Evolutionary conservation across 306 rosid genomes (phyloP), one percentile per base, ranked within the genome.

Genomic region (Sicyos baderoa): DNA sequence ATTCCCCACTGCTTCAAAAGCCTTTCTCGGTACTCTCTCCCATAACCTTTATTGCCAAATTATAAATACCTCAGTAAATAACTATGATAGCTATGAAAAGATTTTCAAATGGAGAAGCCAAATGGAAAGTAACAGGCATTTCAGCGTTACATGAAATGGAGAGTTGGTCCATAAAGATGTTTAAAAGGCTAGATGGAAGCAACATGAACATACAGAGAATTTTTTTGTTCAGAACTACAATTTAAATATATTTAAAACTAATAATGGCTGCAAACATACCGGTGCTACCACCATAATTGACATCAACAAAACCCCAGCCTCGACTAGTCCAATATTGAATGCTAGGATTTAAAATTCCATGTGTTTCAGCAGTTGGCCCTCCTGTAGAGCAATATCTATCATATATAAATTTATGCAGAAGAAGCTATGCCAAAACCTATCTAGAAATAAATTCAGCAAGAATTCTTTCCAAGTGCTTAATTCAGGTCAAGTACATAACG

Each of bases 211-310:
- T 25, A 25, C 4, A 13, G 2, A 5, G n/a, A 27, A 35, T 4
- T 13, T 13, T 13, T 57, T 16, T 14, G 49, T 48, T 13, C 71
- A 59, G 25, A 6, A 23, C 53, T 32, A 53, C 42, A 10, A 17
- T 50, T 29, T 9, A 48, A 42, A 44, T 23, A 65, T 55, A 51
- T 42, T 25, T 25, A 4, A 58, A 23, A 58, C 64, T 9, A 50
- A 51, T 10, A 19, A n/a, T 74, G 42, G 76, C 54, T 45, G 76
- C 73, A 78, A 78, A 82, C 97, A 74, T 80, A 93, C 99, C 99
- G 72, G 97, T 88, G 91, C 99, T 94, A 77, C 97, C 99, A 57
- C 97, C 97, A 58, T 88, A 94, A 77, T 94, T 94, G 79, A 90
- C 97, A 79, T 90, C 90, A 58, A 75, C 97, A 21, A 82, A 54